Percentiles rank a stretch among this genome's conserved stretches.
Conservation (phyloP, 208 protist species). For the Trypanosoma platydactyli region DNA sequence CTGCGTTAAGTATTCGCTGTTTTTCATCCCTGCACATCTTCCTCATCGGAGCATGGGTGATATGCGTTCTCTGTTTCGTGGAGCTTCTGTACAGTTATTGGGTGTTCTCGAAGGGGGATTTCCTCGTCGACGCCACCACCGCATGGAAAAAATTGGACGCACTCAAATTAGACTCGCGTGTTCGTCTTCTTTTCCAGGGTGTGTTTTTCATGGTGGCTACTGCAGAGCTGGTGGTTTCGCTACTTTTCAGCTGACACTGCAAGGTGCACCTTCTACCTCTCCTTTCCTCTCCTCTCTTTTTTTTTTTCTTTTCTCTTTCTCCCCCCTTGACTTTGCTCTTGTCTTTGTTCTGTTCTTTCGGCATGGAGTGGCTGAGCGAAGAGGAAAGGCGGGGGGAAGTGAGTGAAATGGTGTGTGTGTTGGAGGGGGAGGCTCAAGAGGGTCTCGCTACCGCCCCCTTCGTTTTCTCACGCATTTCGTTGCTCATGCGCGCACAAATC, state of each 20-base stretch:
- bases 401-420: too few relatives aligned
- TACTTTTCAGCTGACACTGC: constrained; percentile 13
- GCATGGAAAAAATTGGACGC: constrained; percentile 57
- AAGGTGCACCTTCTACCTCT: neutral
- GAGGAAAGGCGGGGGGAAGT: too few relatives aligned
- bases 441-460: too few relatives aligned
- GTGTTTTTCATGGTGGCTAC: constrained; percentile 39
- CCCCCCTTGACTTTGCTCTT: too few relatives aligned
- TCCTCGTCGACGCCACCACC: constrained; percentile 67
- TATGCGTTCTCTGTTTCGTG: constrained; percentile 34
- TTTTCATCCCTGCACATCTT: constrained; percentile 52
- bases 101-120: constrained; percentile 33
- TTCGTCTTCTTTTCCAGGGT: constrained; percentile 43
- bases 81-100: constrained; percentile 66
- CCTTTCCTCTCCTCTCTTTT: neutral
- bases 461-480: neutral
- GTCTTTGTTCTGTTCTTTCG: too few relatives aligned
- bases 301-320: constrained; percentile 4
- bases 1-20: constrained; percentile 43
- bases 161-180: constrained; percentile 38
- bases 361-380: neutral
- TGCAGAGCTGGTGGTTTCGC: constrained; percentile 28
- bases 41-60: constrained; percentile 35
- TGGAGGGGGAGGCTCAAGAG: too few relatives aligned
- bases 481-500: neutral